Evolutionary conservation across 352 stramenopile species (phyloP), one percentile per base, ranked within the genome.

Genomic region (Globisporangium sylvaticum): DNA sequence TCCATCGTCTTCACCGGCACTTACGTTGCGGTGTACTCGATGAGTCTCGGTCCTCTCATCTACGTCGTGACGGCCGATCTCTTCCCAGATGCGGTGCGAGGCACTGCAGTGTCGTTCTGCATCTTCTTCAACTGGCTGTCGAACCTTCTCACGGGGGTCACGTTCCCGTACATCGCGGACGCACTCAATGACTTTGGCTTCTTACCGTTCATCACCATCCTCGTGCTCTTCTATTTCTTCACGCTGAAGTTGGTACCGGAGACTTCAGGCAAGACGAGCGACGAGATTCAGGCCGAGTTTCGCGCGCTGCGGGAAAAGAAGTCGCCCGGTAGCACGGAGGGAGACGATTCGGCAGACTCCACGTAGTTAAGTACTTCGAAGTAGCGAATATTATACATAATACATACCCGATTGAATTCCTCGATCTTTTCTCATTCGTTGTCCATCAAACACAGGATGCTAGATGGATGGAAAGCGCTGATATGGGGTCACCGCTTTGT

Each of bases 251-350:
- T 72, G 56, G 63, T 89, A 56, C 84, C 84, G 2, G 82, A 92
- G 55, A 92, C 84, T 9, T 75, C 73, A 14, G 76, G 78, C 24
- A 88, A 88, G 59, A 88, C 77, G 8, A 81, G 62, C 37, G 72
- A 86, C 15, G 80, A 88, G 62, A 92, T 92, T 68, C 81, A 88
- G 58, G 67, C 48, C 8, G 70, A 71, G 39, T 89, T 88, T 60
- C 74, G 68, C 2, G 58, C 58, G 58, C 58, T 39, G 32, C 18
- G 20, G 37, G n/a, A 58, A 25, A 57, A 57, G 25, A 55, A 32
- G 6, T 31, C 27, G 29, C 10, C 44, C 42, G 39, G 29, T 8
- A 54, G 29, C 27, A 65, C 44, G 32, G 59, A 46, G 7, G 44
- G 24, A 8, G 59, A 24, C n/a, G 56, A 32, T 20, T 46, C 54